Percentiles rank a stretch among this genome's conserved stretches.
phyloP scores from a whole-genome alignment of 2,329 filamentous ascomycete genomes.

The Phaeosphaeria sp. region DNA sequence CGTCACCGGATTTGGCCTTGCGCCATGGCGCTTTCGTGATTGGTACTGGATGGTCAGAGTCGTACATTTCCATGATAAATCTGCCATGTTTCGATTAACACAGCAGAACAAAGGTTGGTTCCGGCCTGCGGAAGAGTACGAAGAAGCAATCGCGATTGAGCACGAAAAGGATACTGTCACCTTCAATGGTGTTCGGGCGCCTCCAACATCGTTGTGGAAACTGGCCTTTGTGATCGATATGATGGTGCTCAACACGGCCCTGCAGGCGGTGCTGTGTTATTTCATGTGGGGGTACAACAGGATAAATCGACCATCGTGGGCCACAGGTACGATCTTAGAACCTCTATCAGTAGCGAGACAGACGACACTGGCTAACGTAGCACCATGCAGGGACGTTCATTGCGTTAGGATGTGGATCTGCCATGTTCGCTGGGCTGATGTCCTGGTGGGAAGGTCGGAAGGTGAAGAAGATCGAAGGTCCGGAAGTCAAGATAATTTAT shows the following conservation, averaged over 20 bases:
- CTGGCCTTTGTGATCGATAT: conserved; percentile 80
- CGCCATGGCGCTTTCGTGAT: conserved; percentile 85
- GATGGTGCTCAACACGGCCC: conserved; percentile 78
- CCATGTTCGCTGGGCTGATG: conserved; percentile 71
- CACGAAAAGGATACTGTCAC: conserved; percentile 46
- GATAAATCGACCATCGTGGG: conserved; percentile 75
- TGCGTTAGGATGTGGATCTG: conserved; percentile 72
- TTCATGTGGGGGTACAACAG: conserved; percentile 85
- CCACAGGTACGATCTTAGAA: conserved; percentile 64
- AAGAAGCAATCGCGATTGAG: conserved; percentile 47
- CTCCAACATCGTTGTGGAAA: conserved; percentile 73
- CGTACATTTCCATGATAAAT: conserved; percentile 57
- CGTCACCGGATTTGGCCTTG: conserved; percentile 82
- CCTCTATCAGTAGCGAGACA: not conserved
- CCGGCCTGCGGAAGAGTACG: conserved; percentile 69
- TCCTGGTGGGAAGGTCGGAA: conserved; percentile 71
- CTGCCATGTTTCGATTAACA: conserved; percentile 68
- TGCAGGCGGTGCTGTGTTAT: conserved; percentile 74
- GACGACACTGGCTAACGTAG: no score
- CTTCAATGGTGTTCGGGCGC: conserved; percentile 75
- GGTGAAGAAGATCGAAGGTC: conserved; percentile 45
- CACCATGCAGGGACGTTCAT: conserved; percentile 62
- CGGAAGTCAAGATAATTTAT: conserved; percentile 7
- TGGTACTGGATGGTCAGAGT: conserved; percentile 70
- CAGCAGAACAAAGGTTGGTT: conserved; percentile 80